Evolutionary conservation across 108 stramenopile species (phyloP), one percentile per base, ranked within the genome.

Genomic region (Hondaea fermentalgiana): DNA sequence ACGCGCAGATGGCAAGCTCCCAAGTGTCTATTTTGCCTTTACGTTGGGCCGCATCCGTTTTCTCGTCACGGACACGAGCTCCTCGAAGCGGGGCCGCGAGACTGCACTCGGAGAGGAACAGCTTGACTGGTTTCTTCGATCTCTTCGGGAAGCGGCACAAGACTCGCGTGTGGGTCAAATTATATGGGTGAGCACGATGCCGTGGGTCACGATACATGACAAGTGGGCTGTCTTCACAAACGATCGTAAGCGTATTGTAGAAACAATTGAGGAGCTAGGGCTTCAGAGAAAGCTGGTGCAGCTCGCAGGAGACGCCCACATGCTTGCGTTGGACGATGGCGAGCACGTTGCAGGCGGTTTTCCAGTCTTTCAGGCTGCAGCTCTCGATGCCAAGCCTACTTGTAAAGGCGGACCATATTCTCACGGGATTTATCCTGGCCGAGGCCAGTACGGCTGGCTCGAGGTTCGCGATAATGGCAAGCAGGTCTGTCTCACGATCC

Each of bases 301-400:
- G 88, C 58, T 89, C 23, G 21, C 55, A 10, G 89, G 89, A 4
- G 89, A 89, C 49, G 89, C 89, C 16, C 89, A 89, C 58, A 89
- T 89, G 89, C 76, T 89, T 29, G 89, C 87, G 5, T 12, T 51
- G 21, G 89, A 89, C 59, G 59, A 88, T 5, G 89, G 89, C 43
- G 25, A 16, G 59, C 28, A 89, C 83, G 25, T 29, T 0, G 55
- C 72, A 5, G 83, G 72, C 43, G 89, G 89, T 10, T 35, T 89
- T 58, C 89, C 89, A 8, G 87, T 89, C 42, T 58, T 89, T 5
- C 89, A 89, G 10, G 87, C 89, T 4, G 72, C 89, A 45, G 49
- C 89, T 5, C 83, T 89, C 47, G 89, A 89, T 25, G 45, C 60
- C 19, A 89, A 89, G 1, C 58, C 58, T 12, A 49, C 58, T 5